Conservation (phyloP, 371 early-diverging fungal genomes). For the Capillidium rhysosporum region DNA sequence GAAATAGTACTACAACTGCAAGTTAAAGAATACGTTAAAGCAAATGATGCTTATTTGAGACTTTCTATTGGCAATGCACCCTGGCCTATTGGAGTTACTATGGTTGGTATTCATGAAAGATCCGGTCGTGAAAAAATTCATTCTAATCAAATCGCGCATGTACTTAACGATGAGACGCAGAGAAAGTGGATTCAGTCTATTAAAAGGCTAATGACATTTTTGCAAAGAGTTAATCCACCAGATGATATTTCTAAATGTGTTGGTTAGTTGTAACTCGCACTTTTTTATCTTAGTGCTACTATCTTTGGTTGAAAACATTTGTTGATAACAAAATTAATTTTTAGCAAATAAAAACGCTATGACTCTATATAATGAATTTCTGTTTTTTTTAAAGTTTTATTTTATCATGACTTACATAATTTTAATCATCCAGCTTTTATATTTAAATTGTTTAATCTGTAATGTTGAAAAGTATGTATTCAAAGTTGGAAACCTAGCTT, state of each 20-base stretch:
- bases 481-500: no score
- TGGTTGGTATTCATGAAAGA: conserved; percentile 90
- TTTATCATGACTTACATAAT: no score
- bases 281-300: no score
- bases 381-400: no score
- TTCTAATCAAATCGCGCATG: conserved; percentile 87
- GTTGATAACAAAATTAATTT: no score
- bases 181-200: conserved; percentile 96
- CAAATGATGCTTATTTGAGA: conserved; percentile 83
- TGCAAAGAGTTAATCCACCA: conserved; percentile 80
- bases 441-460: no score
- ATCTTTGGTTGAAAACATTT: no score
- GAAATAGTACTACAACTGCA: conserved; percentile 76
- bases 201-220: conserved; percentile 90
- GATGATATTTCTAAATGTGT: conserved; percentile 12
- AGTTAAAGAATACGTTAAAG: conserved; percentile 71
- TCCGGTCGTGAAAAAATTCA: conserved; percentile 92
- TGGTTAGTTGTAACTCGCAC: not conserved
- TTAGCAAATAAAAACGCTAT: no score
- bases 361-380: no score
- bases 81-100: conserved; percentile 96
- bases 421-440: no score
- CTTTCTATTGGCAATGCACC: conserved; percentile 94
- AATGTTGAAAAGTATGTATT: no score
- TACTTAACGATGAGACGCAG: conserved; percentile 90